Conservation (phyloP, 225 moss, liverwort and hornwort genomes). For the Ulota crispa region DNA sequence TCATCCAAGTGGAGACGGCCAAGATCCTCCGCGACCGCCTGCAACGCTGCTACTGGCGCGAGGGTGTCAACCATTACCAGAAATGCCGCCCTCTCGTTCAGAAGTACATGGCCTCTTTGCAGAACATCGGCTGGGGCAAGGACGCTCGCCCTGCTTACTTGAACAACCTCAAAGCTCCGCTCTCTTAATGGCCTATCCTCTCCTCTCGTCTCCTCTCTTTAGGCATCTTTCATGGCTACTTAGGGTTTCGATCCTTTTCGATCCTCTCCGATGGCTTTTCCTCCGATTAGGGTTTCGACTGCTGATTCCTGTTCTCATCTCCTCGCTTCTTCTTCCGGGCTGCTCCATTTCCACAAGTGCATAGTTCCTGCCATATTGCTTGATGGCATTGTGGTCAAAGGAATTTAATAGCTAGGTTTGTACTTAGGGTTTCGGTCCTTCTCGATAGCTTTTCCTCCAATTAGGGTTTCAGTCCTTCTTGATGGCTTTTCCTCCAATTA, state of each 20-base stretch:
- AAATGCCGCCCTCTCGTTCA: slow-evolving; percentile 78
- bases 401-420: not conserved
- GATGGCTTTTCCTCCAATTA: too few relatives aligned
- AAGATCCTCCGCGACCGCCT: slow-evolving; percentile 87
- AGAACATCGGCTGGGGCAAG: slow-evolving; percentile 94
- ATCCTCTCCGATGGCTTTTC: not conserved
- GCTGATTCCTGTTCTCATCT: not conserved
- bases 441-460: too few relatives aligned
- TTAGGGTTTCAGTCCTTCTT: too few relatives aligned
- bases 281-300: not conserved
- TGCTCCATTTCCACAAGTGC: not conserved
- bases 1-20: slow-evolving; percentile 83
- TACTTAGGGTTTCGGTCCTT: too few relatives aligned
- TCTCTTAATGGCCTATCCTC: not conserved
- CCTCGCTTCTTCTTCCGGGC: not conserved
- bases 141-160: slow-evolving; percentile 81
- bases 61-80: slow-evolving; percentile 93
- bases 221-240: not conserved
- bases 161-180: slow-evolving; percentile 31
- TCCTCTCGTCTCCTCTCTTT: not conserved
- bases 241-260: slow-evolving; percentile 8
- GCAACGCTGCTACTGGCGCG: slow-evolving; percentile 72
- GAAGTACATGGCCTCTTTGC: slow-evolving; percentile 81
- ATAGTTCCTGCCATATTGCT: not conserved
- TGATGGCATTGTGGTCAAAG: slow-evolving; percentile 1